Evolutionary conservation across 371 early-diverging fungal genomes (phyloP).

Genomic region (Sporodiniella umbellata): DNA sequence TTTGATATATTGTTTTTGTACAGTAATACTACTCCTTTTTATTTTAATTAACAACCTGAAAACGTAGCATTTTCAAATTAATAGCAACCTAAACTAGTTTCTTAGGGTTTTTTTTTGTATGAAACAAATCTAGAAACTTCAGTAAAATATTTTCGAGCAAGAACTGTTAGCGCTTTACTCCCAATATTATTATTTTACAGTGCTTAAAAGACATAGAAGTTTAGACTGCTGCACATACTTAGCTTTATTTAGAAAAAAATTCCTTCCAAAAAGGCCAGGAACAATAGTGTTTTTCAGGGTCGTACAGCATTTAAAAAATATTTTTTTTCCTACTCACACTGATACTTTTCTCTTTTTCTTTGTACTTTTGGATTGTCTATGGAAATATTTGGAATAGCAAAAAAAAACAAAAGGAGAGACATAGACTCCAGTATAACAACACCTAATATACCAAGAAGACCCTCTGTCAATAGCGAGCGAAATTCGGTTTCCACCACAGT

Average conservation of each 20-base stretch:
- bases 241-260: constrained; percentile 1
- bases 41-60: too few relatives aligned
- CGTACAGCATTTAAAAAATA: constrained; percentile 9
- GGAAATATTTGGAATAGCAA: constrained; percentile 21
- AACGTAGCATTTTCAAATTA: too few relatives aligned
- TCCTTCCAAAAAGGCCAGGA: constrained; percentile 1
- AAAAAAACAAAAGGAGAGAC: constrained; percentile 21
- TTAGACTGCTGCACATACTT: background rate
- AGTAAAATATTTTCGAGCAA: too few relatives aligned
- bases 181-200: too few relatives aligned
- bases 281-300: background rate
- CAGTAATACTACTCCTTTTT: too few relatives aligned
- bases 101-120: too few relatives aligned
- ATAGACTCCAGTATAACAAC: constrained; percentile 7
- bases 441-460: constrained; percentile 13
- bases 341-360: background rate
- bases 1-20: too few relatives aligned
- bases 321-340: constrained; percentile 6
- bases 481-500: constrained; percentile 15
- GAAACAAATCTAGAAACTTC: too few relatives aligned
- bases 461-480: constrained; percentile 6
- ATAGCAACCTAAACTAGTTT: too few relatives aligned
- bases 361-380: constrained; percentile 6
- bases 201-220: background rate
- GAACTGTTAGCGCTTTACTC: too few relatives aligned